Evolutionary conservation across 1,139 yeast genomes (phyloP).

Genomic region (Saccharomyces hybrid): DNA sequence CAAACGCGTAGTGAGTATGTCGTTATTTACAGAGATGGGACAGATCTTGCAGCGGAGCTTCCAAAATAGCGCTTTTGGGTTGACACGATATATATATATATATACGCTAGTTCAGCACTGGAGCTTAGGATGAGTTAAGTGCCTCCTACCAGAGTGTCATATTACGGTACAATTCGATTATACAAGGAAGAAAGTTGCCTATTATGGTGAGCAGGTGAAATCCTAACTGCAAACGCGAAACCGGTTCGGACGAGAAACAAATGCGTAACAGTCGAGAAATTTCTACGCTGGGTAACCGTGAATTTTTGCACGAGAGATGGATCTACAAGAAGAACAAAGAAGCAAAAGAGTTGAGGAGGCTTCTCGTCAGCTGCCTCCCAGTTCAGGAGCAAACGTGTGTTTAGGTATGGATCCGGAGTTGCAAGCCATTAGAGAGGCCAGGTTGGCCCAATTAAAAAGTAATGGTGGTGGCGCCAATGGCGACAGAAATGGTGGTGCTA

Average conservation of each 20-base stretch:
- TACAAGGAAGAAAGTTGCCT: neutral
- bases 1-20: neutral
- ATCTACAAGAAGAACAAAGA: neutral
- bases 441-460: constrained; percentile 72
- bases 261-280: neutral
- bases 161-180: neutral
- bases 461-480: constrained; percentile 34
- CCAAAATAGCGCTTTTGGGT: neutral
- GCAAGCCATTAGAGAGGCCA: constrained; percentile 81
- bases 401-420: constrained; percentile 57
- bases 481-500: constrained; percentile 8
- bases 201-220: neutral
- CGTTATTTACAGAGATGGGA: neutral
- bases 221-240: neutral
- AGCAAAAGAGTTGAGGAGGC: neutral
- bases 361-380: neutral
- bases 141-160: neutral
- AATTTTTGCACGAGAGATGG: neutral
- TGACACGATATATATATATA: neutral
- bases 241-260: neutral
- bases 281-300: neutral
- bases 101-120: neutral
- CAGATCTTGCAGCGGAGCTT: neutral
- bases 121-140: neutral
- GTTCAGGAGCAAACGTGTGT: neutral